phyloP scores from a whole-genome alignment of 495 filamentous ascomycete genomes.

The Neurospora africana region DNA sequence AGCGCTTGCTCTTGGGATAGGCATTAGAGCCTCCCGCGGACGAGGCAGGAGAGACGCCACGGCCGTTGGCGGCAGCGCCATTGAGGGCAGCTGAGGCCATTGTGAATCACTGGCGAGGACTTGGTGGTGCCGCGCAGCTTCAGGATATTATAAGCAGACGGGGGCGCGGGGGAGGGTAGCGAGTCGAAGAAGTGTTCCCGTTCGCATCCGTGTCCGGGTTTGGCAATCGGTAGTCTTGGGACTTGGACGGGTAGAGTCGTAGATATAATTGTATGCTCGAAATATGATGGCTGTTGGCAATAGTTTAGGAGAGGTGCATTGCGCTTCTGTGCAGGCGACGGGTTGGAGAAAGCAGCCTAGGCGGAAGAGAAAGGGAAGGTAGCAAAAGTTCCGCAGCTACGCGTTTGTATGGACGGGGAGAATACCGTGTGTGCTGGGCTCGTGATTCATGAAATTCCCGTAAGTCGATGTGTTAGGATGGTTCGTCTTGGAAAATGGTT shows the following conservation, averaged over 20 bases:
- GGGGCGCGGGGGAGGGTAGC: neutral
- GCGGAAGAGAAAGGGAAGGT: neutral
- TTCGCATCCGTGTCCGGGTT: neutral
- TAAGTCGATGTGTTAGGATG: neutral
- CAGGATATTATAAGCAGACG: slow-evolving; percentile 1
- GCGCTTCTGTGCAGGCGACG: neutral
- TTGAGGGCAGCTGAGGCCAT: slow-evolving; percentile 21
- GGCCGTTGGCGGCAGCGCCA: slow-evolving; percentile 8
- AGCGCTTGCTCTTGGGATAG: slow-evolving; percentile 43
- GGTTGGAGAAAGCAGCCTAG: neutral
- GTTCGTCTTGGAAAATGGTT: neutral
- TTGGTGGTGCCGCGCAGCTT: neutral
- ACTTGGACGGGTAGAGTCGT: neutral
- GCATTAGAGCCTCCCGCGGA: slow-evolving; percentile 17
- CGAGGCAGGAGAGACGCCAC: slow-evolving; percentile 7
- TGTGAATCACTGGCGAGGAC: slow-evolving; percentile 1
- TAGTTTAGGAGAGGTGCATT: neutral
- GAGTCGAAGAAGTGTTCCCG: neutral
- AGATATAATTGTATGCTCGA: neutral
- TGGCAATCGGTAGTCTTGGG: neutral
- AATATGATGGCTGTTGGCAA: neutral
- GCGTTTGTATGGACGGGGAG: neutral
- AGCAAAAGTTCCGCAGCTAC: neutral
- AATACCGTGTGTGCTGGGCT: neutral
- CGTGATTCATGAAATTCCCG: neutral